Evolutionary conservation across 495 filamentous ascomycete species (phyloP), one percentile per base, ranked within the genome.

Genomic region (Hypomontagnella monticulosa): DNA sequence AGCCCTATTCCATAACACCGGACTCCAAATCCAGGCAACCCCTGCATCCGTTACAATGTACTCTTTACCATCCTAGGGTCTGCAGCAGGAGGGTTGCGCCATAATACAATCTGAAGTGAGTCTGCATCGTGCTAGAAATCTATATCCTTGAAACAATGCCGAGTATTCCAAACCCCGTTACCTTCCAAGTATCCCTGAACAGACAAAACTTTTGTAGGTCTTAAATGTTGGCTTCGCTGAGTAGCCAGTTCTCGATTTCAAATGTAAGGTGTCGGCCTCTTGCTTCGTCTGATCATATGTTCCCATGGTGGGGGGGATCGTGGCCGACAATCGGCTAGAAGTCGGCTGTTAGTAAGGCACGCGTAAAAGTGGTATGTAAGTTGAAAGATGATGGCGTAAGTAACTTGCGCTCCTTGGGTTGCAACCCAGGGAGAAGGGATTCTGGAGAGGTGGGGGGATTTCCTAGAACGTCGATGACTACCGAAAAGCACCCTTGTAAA

Each of bases 261-360:
- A 43, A 73, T 19, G 41, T 66, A 73, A 23, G 65, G 54, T 42
- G 71, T 59, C 16, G 60, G 43, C 4, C 69, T 63, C 36, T 67
- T 71, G 47, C 57, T 63, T 67, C 68, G 60, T 41, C 63, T 66
- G 37, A 73, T 72, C 68, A 73, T 73, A 27, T 73, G 66, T 23
- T 71, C 71, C 71, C 71, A 73, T 12, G 71, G 52, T 19, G 71
- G 69, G 11, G 70, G 54, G 1, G 69, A 70, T 20, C 66, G 62
- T 38, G 71, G 71, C 36, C 69, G 65, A 23, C 71, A 73, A 55
- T 73, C 71, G 11, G 71, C 71, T 73, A 20, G 15, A 52, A 19
- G 9, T 14, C 15, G 6, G 0, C 7, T 27, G 50, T 69, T 57
- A 69, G 61, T 43, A 53, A 48, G 16, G 16, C 23, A 38, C n/a